These are phyloP conservation scores for Huntiella decipiens DNA, from an alignment of 2,329 filamentous ascomycete species.

Conservation along the genomic window DNA sequence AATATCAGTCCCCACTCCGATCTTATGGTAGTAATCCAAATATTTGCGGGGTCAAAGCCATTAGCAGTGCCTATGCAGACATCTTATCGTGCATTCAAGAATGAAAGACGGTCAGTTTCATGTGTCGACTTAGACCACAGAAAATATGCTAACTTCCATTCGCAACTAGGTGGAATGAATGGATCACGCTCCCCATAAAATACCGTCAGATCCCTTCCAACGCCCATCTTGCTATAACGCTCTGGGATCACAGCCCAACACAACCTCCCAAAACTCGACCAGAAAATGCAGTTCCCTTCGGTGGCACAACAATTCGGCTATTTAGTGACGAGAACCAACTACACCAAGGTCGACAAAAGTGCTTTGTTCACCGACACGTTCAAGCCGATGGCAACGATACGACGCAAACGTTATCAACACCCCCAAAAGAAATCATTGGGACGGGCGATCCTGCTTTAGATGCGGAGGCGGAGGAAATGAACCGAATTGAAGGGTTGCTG, in stretches of 20 bases:
- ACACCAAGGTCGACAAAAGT: conserved; percentile 84
- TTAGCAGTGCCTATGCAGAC: conserved; percentile 84
- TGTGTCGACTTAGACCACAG: neutral
- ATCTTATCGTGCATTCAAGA: conserved; percentile 76
- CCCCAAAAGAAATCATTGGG: conserved; percentile 32
- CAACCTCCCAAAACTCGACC: conserved; percentile 55
- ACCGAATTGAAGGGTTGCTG: conserved; percentile 72
- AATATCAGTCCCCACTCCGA: conserved; percentile 68
- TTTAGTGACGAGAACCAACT: conserved; percentile 86
- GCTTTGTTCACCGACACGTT: conserved; percentile 62
- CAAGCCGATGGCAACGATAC: conserved; percentile 70
- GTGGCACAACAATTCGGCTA: conserved; percentile 77
- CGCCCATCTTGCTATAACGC: conserved; percentile 71
- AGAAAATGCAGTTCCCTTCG: conserved; percentile 74
- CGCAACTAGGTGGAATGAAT: conserved; percentile 67
- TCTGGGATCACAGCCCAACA: conserved; percentile 55
- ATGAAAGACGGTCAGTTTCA: conserved; percentile 35
- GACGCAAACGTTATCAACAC: conserved; percentile 51
- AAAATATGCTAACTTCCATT: neutral
- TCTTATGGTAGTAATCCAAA: conserved; percentile 77
- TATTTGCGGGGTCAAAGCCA: conserved; percentile 92
- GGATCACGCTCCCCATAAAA: conserved; percentile 71
- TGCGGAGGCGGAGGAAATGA: conserved; percentile 64
- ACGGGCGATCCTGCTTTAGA: conserved; percentile 33
- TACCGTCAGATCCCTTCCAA: conserved; percentile 69